Percentiles rank a stretch among this genome's conserved stretches.
phyloP scores from a whole-genome alignment of 306 rosid species.

The Abrus precatorius region DNA sequence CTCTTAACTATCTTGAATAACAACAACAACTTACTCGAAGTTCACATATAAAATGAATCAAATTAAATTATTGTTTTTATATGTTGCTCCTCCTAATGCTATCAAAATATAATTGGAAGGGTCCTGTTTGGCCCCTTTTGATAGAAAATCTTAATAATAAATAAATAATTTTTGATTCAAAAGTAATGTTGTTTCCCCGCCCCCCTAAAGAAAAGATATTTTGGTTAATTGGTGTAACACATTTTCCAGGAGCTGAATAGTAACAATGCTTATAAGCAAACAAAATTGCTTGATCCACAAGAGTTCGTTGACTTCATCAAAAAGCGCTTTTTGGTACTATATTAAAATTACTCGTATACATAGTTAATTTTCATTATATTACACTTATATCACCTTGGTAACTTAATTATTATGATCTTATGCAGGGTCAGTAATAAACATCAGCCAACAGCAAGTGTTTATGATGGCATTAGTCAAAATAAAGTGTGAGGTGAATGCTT shows the following conservation, averaged over 20 bases:
- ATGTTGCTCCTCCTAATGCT: neutral
- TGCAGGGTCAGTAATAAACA: constrained; percentile 52
- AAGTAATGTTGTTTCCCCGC: too few relatives aligned
- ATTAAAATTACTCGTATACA: neutral
- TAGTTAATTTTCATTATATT: neutral
- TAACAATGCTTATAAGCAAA: constrained; percentile 68
- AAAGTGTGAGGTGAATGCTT: neutral
- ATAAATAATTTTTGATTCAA: too few relatives aligned
- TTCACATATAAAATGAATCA: neutral
- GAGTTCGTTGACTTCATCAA: constrained; percentile 57
- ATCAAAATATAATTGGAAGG: too few relatives aligned
- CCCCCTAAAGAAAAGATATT: neutral
- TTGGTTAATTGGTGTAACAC: neutral
- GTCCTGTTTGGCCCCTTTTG: neutral
- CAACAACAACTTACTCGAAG: neutral
- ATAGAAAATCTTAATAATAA: neutral
- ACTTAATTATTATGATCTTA: neutral
- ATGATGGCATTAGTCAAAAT: neutral
- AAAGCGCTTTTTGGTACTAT: constrained; percentile 56
- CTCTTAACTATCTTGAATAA: too few relatives aligned
- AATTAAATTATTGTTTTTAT: neutral
- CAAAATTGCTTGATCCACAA: constrained; percentile 60
- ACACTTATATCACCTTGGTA: neutral
- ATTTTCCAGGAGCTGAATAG: constrained; percentile 66
- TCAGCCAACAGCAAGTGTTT: neutral